Evolutionary conservation across 225 moss, liverwort and hornwort genomes (phyloP).

Genomic region (Physcomitrium patens): DNA sequence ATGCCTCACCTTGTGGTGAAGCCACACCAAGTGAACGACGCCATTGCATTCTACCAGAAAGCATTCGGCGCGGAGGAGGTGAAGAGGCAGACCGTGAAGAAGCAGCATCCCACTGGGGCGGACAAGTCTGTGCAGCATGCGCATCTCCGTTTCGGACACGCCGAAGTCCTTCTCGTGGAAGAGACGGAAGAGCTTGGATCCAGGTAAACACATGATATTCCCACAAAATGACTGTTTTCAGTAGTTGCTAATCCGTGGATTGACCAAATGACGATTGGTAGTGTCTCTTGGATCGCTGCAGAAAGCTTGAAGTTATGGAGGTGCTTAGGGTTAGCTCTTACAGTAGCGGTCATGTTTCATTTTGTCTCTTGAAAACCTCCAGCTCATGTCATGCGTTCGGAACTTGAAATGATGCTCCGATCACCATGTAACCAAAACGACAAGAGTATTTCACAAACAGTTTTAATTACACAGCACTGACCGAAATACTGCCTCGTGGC

Average conservation of each 20-base stretch:
- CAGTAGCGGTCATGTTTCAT: background rate
- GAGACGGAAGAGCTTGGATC: conserved; percentile 57
- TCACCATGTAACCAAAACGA: too few relatives aligned
- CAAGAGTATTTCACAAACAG: background rate
- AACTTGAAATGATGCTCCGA: too few relatives aligned
- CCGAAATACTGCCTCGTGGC: background rate
- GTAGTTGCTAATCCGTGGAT: background rate
- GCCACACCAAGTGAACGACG: conserved; percentile 53
- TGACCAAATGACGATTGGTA: background rate
- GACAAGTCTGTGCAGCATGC: conserved; percentile 53
- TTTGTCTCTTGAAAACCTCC: background rate
- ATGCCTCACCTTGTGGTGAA: conserved; percentile 67
- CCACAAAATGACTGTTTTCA: too few relatives aligned
- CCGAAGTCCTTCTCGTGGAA: conserved; percentile 58
- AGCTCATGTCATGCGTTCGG: background rate
- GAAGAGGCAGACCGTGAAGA: conserved; percentile 66
- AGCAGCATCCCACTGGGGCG: conserved; percentile 44
- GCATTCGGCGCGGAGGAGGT: conserved; percentile 67
- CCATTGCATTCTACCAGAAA: conserved; percentile 62
- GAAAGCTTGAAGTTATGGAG: background rate
- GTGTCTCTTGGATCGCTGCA: background rate
- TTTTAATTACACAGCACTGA: background rate
- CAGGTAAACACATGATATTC: conserved; percentile 19
- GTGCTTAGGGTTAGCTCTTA: too few relatives aligned
- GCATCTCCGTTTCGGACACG: conserved; percentile 60